A percentile compares a stretch with the other conserved stretches of the same genome.
phyloP scores from a whole-genome alignment of 257 asterid genomes.

The Solanum sparsipilum region DNA sequence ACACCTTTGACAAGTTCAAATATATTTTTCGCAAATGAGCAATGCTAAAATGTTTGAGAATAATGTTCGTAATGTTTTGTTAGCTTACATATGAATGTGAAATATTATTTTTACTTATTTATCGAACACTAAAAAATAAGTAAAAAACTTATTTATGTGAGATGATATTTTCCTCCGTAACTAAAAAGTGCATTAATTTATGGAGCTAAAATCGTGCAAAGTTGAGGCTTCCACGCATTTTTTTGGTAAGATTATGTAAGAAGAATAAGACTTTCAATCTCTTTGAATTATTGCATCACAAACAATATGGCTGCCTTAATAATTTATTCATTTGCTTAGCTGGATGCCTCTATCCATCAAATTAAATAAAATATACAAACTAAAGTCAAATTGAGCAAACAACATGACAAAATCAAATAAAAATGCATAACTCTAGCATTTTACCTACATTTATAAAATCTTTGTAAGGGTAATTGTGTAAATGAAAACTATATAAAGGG shows the following conservation, averaged over 20 bases:
- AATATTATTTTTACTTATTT: no score
- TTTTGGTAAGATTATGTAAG: not conserved
- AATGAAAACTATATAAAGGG: not conserved
- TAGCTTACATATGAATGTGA: no score
- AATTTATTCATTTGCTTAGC: not conserved
- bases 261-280: not conserved
- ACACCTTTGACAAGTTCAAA: no score
- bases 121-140: no score
- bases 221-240: not conserved
- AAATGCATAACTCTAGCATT: not conserved
- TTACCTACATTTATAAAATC: not conserved
- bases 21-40: no score
- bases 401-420: not conserved
- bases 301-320: not conserved
- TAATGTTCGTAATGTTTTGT: no score
- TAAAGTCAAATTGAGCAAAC: not conserved
- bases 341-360: not conserved
- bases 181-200: not conserved
- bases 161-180: no score
- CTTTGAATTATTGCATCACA: not conserved
- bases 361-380: not conserved
- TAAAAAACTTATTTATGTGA: no score
- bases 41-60: no score
- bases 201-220: not conserved
- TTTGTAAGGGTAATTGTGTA: not conserved